Evolutionary conservation across 2,329 filamentous ascomycete genomes (phyloP).

Genomic region (Aspergillus novofumigatus): DNA sequence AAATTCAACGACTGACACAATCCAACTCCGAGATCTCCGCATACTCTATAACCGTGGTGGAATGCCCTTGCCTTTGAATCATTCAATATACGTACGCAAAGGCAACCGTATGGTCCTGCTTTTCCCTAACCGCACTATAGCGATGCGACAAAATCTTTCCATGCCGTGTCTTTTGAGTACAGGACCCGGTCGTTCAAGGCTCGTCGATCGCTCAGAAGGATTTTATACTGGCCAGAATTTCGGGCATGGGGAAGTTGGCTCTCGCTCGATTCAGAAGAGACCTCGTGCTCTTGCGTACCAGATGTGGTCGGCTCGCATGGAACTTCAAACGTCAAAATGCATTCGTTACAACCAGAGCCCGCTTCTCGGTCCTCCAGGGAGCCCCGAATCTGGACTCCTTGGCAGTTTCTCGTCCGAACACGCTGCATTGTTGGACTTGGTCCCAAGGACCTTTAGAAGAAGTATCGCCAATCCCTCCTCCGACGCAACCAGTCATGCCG

Average conservation of each 20-base stretch:
- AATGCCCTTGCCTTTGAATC: not conserved
- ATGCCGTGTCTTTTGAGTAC: slow-evolving; percentile 13
- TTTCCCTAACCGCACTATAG: not conserved
- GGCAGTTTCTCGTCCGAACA: slow-evolving; percentile 16
- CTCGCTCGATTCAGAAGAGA: not conserved
- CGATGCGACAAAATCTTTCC: slow-evolving; percentile 8
- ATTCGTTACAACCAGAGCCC: slow-evolving; percentile 12
- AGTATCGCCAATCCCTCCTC: not conserved
- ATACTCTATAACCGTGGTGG: not conserved
- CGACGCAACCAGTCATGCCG: not conserved
- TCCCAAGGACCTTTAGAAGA: not conserved
- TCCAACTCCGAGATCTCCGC: not conserved
- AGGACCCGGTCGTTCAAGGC: not conserved
- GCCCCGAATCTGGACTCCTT: slow-evolving; percentile 27
- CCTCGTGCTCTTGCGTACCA: slow-evolving; percentile 25
- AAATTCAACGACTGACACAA: not conserved
- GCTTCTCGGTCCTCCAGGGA: slow-evolving; percentile 33
- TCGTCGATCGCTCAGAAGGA: not conserved
- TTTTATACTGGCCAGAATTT: not conserved
- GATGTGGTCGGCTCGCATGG: slow-evolving; percentile 37
- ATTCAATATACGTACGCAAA: not conserved
- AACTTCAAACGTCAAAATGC: slow-evolving; percentile 22
- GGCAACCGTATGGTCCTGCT: not conserved
- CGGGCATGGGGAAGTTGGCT: not conserved
- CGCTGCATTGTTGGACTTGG: not conserved